Evolutionary conservation across 768 basidiomycete genomes (phyloP).

Genomic region (Leccinum rimulosum): DNA sequence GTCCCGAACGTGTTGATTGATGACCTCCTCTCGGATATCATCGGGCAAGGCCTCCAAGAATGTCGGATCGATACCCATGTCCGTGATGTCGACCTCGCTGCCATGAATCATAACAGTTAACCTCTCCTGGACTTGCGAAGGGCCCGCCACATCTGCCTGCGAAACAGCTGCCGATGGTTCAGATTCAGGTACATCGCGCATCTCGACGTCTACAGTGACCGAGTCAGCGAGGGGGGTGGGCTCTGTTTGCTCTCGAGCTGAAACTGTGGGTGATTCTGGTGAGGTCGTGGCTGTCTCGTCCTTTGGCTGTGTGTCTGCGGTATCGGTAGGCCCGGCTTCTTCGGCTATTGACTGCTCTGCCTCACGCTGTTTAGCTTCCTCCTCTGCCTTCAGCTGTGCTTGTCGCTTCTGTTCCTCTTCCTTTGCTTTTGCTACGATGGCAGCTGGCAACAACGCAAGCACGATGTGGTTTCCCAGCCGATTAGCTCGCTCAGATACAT

Average conservation of each 20-base stretch:
- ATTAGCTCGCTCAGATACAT: conserved; percentile 60
- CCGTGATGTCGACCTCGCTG: conserved; percentile 92
- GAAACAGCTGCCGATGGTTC: conserved; percentile 20
- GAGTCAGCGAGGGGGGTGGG: conserved; percentile 33
- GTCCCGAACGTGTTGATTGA: conserved; percentile 96
- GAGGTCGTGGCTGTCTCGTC: conserved; percentile 15
- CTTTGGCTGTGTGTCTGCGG: conserved; percentile 11
- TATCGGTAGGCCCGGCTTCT: conserved; percentile 35
- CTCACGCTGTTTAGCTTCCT: conserved; percentile 39
- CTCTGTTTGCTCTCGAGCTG: conserved; percentile 15
- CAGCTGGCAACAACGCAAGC: conserved; percentile 76
- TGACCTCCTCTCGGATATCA: conserved; percentile 97
- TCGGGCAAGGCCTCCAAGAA: conserved; percentile 98
- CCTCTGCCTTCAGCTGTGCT: conserved; percentile 56
- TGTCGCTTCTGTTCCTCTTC: conserved; percentile 38
- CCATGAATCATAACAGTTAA: conserved; percentile 92
- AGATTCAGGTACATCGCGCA: conserved; percentile 39
- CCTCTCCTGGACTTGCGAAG: conserved; percentile 51
- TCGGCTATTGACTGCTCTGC: conserved; percentile 33
- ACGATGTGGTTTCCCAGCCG: conserved; percentile 71
- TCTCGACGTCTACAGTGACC: conserved; percentile 44
- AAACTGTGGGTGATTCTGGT: conserved; percentile 5
- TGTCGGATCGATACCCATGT: conserved; percentile 96
- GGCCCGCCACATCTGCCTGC: conserved; percentile 21
- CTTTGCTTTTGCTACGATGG: conserved; percentile 53